Conservation (phyloP, 2,329 filamentous ascomycete genomes). For the Fusarium cicatricum region DNA sequence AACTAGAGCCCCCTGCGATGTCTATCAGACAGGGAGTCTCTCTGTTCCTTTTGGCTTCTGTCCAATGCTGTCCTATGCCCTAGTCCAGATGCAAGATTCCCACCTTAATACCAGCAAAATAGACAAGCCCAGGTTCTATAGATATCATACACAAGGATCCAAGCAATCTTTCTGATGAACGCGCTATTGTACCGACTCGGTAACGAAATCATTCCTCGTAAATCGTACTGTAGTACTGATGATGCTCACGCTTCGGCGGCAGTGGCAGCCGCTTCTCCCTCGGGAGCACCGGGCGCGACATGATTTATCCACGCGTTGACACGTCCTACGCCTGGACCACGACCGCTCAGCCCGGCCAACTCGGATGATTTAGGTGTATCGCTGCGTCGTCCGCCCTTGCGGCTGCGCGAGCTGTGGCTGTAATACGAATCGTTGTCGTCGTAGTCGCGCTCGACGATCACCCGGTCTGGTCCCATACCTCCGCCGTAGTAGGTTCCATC, state of each 20-base stretch:
- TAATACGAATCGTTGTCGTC: constrained; percentile 42
- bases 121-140: constrained; percentile 6
- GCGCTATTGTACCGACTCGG: not conserved
- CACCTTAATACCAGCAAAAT: constrained; percentile 7
- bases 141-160: constrained; percentile 12
- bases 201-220: constrained; percentile 20
- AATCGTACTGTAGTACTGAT: constrained; percentile 6
- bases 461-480: constrained; percentile 34
- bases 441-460: constrained; percentile 39
- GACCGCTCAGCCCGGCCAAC: constrained; percentile 57
- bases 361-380: constrained; percentile 51
- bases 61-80: constrained; percentile 8
- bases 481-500: constrained; percentile 28
- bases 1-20: constrained; percentile 21
- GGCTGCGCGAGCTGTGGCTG: constrained; percentile 42
- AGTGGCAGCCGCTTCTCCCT: constrained; percentile 41
- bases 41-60: constrained; percentile 32
- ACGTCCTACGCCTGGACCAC: constrained; percentile 55
- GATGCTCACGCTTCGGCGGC: constrained; percentile 9
- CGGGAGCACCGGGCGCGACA: constrained; percentile 54
- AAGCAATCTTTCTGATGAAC: constrained; percentile 17
- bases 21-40: constrained; percentile 1
- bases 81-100: constrained; percentile 11
- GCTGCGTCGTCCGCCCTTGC: constrained; percentile 40
- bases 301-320: constrained; percentile 60